Base-by-base conservation (phyloP, 345 rosid genomes). In the Triadica sebifera region DNA sequence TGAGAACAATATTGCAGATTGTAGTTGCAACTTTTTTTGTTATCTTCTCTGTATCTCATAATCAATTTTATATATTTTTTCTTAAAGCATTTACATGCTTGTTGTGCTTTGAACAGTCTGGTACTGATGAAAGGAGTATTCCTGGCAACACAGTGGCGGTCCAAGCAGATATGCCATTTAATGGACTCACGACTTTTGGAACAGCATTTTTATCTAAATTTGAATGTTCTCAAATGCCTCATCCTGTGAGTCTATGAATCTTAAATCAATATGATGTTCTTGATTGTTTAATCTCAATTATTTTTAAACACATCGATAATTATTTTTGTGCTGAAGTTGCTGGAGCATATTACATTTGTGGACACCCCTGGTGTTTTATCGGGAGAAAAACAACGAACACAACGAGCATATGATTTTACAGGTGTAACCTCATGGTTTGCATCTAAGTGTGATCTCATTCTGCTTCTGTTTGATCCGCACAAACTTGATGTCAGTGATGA, bases 401-500 rank as follows among this genome's bases (percentile, higher is more conserved):
- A 90, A 66, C 83, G 94, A 70, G 87, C 98, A 74, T 93, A 93
- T 80, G 97, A 93, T 65, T 95, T 93, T 77, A 95, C 94, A 9
- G 98, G 98, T 71, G 91, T 93, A 50, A 95, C 94, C 37, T 93
- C 99, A 39, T 95, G 98, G 99, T 95, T 93, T 88, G 98, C 99
- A 60, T 85, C 99, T 53, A 95, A 95, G 84, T 93, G 99, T 43
- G 98, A 95, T 80, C 95, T 95, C 76, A 93, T 95, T 81, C 87
- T 95, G 79, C 97, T 95, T 81, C 84, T 95, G 38, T 95, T 95
- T 75, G 99, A 95, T 76, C 99, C 97, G 69, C 96, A 93, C 88
- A 95, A 95, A 82, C 92, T 93, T 75, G 97, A 93, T 87, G 84
- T 93, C 66, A 93, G 97, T 57, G 98, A 95, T 84, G 97, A 95